Base-by-base conservation (phyloP, 768 basidiomycete genomes). In the Mycena kentingensis region DNA sequence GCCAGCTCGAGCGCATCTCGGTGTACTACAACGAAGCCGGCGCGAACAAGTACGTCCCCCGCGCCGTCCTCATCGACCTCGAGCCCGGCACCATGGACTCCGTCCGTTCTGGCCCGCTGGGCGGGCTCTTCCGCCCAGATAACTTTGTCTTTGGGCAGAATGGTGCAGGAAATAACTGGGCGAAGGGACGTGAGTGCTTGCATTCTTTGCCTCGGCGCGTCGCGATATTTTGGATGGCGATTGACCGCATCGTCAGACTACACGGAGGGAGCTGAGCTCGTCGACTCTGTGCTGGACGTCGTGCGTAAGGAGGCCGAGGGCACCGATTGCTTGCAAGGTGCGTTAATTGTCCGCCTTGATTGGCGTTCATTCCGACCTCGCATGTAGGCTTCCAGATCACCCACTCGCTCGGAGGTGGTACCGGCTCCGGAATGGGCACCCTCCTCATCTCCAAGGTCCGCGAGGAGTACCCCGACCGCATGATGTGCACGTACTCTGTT, bases 401-500 rank as follows among this genome's bases (percentile, higher is more conserved):
- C 55, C 96, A 98, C 79, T 98, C 93, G 24, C 84, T 96, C 59
- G 95, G 97, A 77, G 97, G 97, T 77, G 97, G 96, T 73, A 99
- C 97, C 63, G 97, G 97, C 77, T 93, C 97, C 62, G 97, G 97
- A 76, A 98, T 99, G 96, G 97, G 97, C 73, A 98, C 97, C 39
- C 88, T 99, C 48, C 76, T 99, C 61, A 97, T 99, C 71, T 98
- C 95, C 61, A 99, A 99, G 79, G 97, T 99, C 70, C 85, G 96
- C 60, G 95, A 98, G 72, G 96, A 99, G 70, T 99, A 92, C 75
- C 97, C 96, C 60, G 97, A 99, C 73, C 82, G 97, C 51, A 99
- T 99, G 96, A 98, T 98, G 96, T 93, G 92, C 72, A 98, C 97
- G 55, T 99, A 96, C 80, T 98, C 97, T 50, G 96, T 99, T 64